phyloP scores from a whole-genome alignment of 2,329 filamentous ascomycete species.

The Cladosporium sp. region DNA sequence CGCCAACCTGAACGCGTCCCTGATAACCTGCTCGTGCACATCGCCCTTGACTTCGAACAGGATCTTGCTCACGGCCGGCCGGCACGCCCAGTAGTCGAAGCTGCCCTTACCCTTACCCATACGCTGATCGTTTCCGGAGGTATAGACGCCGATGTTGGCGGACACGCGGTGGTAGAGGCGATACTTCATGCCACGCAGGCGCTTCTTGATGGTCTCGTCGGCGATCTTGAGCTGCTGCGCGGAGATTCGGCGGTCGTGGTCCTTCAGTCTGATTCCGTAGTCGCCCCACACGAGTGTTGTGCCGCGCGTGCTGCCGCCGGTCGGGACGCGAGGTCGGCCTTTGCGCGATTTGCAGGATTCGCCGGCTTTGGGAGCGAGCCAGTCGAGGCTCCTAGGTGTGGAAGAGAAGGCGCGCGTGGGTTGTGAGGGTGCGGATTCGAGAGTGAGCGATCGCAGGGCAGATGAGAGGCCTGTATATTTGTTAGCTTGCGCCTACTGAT shows the following conservation, averaged over 20 bases:
- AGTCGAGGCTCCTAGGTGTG: constrained; percentile 47
- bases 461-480: constrained; percentile 33
- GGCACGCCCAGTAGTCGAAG: constrained; percentile 92
- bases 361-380: constrained; percentile 74
- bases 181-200: constrained; percentile 86
- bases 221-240: constrained; percentile 81
- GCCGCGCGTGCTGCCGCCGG: constrained; percentile 83
- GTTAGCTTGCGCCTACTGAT: constrained; percentile 6
- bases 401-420: constrained; percentile 24
- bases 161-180: constrained; percentile 84
- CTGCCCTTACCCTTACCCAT: constrained; percentile 99
- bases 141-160: constrained; percentile 92
- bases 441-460: constrained; percentile 20
- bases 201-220: constrained; percentile 85
- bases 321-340: constrained; percentile 79
- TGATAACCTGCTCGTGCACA: constrained; percentile 87
- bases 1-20: constrained; percentile 88
- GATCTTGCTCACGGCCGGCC: constrained; percentile 84
- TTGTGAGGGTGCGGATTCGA: constrained; percentile 16
- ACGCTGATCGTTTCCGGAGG: constrained; percentile 91
- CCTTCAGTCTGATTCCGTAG: constrained; percentile 86
- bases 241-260: constrained; percentile 87
- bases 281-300: constrained; percentile 96
- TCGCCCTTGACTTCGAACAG: constrained; percentile 89
- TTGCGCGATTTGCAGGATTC: constrained; percentile 85